phyloP scores from a whole-genome alignment of 2,329 filamentous ascomycete genomes.

The Escovopsis sp. region DNA sequence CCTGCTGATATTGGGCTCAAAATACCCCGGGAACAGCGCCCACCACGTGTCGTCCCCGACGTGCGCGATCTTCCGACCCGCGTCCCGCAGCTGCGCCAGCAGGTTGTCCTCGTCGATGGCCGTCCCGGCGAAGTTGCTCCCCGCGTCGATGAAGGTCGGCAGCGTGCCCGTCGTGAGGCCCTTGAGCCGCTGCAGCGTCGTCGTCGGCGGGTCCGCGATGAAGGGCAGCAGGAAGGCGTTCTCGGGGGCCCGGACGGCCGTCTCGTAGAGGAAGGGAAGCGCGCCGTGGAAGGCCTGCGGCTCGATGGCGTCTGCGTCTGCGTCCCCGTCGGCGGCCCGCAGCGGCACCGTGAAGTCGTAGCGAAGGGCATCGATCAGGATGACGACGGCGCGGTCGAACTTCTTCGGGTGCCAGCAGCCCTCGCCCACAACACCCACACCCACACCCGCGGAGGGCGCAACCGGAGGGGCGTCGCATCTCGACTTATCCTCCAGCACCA shows the following conservation, averaged over 20 bases:
- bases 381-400: constrained; percentile 80
- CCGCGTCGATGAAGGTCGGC: constrained; percentile 85
- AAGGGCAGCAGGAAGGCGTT: constrained; percentile 88
- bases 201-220: constrained; percentile 90
- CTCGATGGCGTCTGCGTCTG: constrained; percentile 27
- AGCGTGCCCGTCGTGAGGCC: constrained; percentile 89
- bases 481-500: constrained; percentile 65
- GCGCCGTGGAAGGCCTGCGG: constrained; percentile 62
- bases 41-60: constrained; percentile 98
- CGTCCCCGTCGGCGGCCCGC: too few relatives aligned
- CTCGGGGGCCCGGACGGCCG: constrained; percentile 53
- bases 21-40: constrained; percentile 82
- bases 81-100: constrained; percentile 48
- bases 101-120: constrained; percentile 87
- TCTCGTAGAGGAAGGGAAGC: constrained; percentile 75
- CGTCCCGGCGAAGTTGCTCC: constrained; percentile 88
- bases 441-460: constrained; percentile 26
- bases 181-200: constrained; percentile 83
- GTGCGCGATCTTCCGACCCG: constrained; percentile 66
- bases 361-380: constrained; percentile 83
- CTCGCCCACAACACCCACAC: constrained; percentile 18
- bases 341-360: constrained; percentile 88
- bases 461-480: constrained; percentile 55
- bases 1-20: constrained; percentile 69
- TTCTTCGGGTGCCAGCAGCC: constrained; percentile 96